Conservation (phyloP, 495 filamentous ascomycete genomes). For the Penicillium subrubescens region DNA sequence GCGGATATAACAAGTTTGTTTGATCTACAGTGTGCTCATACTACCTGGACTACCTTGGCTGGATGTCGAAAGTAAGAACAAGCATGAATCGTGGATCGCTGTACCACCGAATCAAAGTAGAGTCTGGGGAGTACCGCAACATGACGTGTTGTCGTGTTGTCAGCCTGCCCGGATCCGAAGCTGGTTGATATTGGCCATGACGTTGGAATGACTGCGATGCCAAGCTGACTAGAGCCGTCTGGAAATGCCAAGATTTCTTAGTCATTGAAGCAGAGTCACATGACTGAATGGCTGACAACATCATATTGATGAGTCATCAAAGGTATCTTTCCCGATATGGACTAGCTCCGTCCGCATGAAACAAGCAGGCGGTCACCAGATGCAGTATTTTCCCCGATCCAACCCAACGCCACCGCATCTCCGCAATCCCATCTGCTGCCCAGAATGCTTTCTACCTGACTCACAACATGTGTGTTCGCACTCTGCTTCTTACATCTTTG, state of each 20-base stretch:
- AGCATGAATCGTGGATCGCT: not conserved
- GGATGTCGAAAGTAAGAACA: not conserved
- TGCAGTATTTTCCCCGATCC: not conserved
- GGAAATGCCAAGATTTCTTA: not conserved
- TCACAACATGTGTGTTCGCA: not conserved
- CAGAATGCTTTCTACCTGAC: conserved; percentile 4
- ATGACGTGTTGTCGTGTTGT: not conserved
- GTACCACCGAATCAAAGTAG: conserved; percentile 3
- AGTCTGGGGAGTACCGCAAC: not conserved
- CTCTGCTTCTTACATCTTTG: not conserved
- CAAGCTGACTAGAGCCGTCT: not conserved
- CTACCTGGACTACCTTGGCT: not conserved
- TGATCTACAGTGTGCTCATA: not conserved
- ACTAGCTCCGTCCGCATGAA: not conserved
- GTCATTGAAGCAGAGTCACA: not conserved
- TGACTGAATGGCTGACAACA: no score
- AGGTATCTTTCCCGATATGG: not conserved
- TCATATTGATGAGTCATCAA: no score
- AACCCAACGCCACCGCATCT: conserved; percentile 1
- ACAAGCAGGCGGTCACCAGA: not conserved
- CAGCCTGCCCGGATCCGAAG: not conserved
- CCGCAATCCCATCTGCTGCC: not conserved
- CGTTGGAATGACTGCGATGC: conserved; percentile 2
- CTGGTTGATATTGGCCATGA: not conserved
- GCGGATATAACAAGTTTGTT: conserved; percentile 8